Conservation (phyloP, 2,329 filamentous ascomycete species). For the Ploettnerulaceae sp. region DNA sequence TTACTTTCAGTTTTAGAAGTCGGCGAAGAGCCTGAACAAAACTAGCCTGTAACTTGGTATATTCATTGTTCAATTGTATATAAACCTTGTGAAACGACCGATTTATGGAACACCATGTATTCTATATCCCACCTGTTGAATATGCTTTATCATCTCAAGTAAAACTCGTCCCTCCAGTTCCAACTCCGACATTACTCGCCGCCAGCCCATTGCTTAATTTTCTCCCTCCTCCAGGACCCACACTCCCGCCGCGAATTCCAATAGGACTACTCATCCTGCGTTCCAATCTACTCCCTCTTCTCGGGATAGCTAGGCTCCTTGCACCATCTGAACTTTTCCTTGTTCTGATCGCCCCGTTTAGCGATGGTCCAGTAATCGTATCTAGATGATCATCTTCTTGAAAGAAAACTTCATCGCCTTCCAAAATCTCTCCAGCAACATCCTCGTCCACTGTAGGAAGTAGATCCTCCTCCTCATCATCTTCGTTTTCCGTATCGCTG, state of each 20-base stretch:
- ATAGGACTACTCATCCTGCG: conserved; percentile 31
- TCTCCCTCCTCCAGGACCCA: conserved; percentile 31
- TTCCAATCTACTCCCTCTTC: conserved; percentile 12
- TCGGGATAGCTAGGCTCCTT: background rate
- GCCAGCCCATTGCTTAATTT: conserved; percentile 33
- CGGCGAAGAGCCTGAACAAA: too few relatives aligned
- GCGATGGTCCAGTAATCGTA: conserved; percentile 9
- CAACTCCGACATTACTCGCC: conserved; percentile 30
- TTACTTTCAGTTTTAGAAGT: too few relatives aligned
- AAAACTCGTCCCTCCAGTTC: conserved; percentile 33
- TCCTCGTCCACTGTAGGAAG: conserved; percentile 19
- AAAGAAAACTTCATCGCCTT: conserved; percentile 19
- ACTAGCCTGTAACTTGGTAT: too few relatives aligned
- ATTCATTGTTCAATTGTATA: too few relatives aligned
- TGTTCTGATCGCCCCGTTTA: background rate
- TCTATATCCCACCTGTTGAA: background rate
- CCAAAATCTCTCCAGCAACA: conserved; percentile 17
- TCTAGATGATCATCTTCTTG: conserved; percentile 19
- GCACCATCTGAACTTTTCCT: conserved; percentile 7
- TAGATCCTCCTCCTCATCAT: conserved; percentile 20
- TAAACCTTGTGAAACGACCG: too few relatives aligned
- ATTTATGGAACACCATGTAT: background rate
- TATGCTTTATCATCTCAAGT: conserved; percentile 10
- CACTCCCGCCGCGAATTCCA: conserved; percentile 27
- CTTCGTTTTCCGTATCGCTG: conserved; percentile 13